Evolutionary conservation across 78 protist genomes (phyloP), one percentile per base, ranked within the genome.

Genomic region (Dictyostelium firmibasis): DNA sequence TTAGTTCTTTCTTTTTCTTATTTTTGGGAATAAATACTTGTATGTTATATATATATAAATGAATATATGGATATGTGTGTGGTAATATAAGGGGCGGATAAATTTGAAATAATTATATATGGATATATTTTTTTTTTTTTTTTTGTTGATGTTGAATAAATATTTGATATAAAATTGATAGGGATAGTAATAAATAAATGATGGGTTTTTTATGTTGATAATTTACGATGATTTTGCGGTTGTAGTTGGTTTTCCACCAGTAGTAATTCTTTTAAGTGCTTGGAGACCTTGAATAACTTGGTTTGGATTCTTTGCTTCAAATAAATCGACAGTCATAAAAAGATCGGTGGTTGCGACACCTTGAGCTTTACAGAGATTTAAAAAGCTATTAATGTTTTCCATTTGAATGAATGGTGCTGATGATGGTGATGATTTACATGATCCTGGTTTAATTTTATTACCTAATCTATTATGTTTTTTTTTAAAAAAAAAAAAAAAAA

Each of bases 251-350:
- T 77, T 77, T 2, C 43, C 57, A 44, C 93, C 93, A 9, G 81
- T 2, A 4, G 47, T 35, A 13, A 88, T 35, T 78, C 93, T 78
- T 69, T 88, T 88, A 29, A 88, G 85, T 14, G 93, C 85, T 79
- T 53, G 81, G 7, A 88, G 43, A n/a, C 36, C 69, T 79, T 88
- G 93, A 64, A 88, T 14, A 36, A 91, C 95, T 91, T 91, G 95
- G 33, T 84, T 84, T 81, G 44, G 25, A 6, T 91, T 91, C 84
- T 96, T 93, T 25, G 29, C 89, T 92, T 96, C 97, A 41, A 25
- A 96, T 31, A 96, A 76, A 81, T 96, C 97, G 11, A 96, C 96
- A 70, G 97, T 96, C 92, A 92, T 79, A 76, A 96, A 96, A 14
- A 84, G 44, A 82, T 95, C 97, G 35, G 83, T 76, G 23, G 81